Base-by-base conservation (phyloP, 768 basidiomycete genomes). In the Calocybe gangraenosa region DNA sequence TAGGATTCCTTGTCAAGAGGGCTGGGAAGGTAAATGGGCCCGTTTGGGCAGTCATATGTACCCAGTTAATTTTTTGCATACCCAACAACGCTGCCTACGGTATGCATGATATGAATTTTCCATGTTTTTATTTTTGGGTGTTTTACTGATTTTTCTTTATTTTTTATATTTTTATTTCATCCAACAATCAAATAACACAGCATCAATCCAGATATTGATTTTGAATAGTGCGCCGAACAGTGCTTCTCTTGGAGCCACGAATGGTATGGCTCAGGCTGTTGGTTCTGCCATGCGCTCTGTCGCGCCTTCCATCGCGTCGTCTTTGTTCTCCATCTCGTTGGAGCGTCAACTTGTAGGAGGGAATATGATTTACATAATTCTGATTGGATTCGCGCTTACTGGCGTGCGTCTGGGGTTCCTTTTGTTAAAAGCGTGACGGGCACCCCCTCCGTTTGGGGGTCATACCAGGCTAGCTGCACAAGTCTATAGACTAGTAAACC, bases 251-350 rank as follows among this genome's bases (percentile, higher is more conserved):
- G 80, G 76, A 1, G 68, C 76, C 2, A 68, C 70, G 11, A 81
- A 79, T 48, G 78, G 80, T 2, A 48, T 81, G 28, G 78, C 70
- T 3, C 81, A 84, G 57, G 75, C 78, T 56, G 57, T 71, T 5
- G 66, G 68, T 2, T 76, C 74, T 0, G 60, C 68, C 3, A 64
- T 73, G 51, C 68, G 81, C 22, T 65, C 78, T 0, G 54, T 82
- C 7, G 77, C 76, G 1, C 82, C 81, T 0, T 67, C 76, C 10
- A 52, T 73, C 15, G 71, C 80, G 4, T 73, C 78, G 2, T 81
- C 81, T 0, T 58, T 83, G 13, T 83, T 79, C 51, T 74, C 82
- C 1, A 51, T 78, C 0, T 79, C 79, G 0, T 39, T 75, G 7
- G 61, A 78, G 46, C 57, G 56, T 31, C 63, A 71, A 32, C 60